phyloP scores from a whole-genome alignment of 2,329 filamentous ascomycete species.

The Hymenoscyphus infarciens region DNA sequence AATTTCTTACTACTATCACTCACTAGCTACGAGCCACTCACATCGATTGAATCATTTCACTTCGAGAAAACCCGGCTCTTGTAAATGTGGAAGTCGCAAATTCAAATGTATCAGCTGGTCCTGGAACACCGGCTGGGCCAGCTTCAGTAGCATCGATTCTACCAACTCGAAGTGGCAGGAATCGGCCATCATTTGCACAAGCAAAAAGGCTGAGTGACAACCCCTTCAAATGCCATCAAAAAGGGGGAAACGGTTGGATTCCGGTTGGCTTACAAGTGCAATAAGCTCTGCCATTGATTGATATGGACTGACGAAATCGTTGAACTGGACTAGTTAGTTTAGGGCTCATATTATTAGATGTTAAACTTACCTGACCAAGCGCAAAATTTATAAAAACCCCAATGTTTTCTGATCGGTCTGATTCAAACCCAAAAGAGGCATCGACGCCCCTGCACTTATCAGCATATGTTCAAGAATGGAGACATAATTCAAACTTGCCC shows the following conservation, averaged over 20 bases:
- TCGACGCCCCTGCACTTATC: conserved; percentile 45
- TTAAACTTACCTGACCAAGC: conserved; percentile 4
- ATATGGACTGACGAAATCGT: conserved; percentile 2
- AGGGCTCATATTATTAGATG: too few relatives aligned
- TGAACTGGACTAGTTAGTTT: not conserved
- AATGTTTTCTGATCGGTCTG: conserved; percentile 40
- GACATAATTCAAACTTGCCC: conserved; percentile 5
- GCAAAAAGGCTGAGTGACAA: conserved; percentile 6
- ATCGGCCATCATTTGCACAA: conserved; percentile 13
- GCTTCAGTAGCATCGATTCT: conserved; percentile 32
- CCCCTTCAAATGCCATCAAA: too few relatives aligned
- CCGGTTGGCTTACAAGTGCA: conserved; percentile 15
- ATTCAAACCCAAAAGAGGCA: conserved; percentile 34
- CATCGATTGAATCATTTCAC: conserved; percentile 22
- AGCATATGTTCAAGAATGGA: not conserved
- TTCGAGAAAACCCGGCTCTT: conserved; percentile 24
- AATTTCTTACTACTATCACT: not conserved
- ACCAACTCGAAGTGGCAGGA: conserved; percentile 23
- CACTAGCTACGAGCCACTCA: not conserved
- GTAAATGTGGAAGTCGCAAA: conserved; percentile 21
- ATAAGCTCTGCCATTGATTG: conserved; percentile 24
- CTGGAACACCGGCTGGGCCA: conserved; percentile 24
- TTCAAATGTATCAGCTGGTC: conserved; percentile 16
- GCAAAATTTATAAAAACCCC: conserved; percentile 40
- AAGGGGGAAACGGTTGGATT: too few relatives aligned